Percentiles rank a stretch among this genome's conserved stretches.
phyloP scores from a whole-genome alignment of 2,329 filamentous ascomycete genomes.

The Erysiphe pulchra region DNA sequence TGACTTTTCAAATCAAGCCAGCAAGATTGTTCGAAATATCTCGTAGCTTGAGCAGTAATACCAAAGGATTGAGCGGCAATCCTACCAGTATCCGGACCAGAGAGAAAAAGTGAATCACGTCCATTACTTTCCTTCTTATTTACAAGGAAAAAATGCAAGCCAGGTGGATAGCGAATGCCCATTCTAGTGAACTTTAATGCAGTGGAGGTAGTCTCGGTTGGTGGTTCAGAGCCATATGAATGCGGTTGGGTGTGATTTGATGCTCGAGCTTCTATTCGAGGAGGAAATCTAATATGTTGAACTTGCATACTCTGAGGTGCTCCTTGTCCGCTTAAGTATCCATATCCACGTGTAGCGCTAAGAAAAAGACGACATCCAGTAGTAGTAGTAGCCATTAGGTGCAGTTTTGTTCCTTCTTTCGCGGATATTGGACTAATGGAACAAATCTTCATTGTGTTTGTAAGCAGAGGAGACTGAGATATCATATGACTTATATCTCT shows the following conservation, averaged over 20 bases:
- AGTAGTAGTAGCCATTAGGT: slow-evolving; percentile 71
- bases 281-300: slow-evolving; percentile 90
- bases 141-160: slow-evolving; percentile 75
- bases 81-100: slow-evolving; percentile 68
- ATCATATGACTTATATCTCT: slow-evolving; percentile 72
- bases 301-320: slow-evolving; percentile 90
- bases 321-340: slow-evolving; percentile 27
- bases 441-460: slow-evolving; percentile 45
- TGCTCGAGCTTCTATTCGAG: slow-evolving; percentile 17
- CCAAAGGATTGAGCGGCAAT: slow-evolving; percentile 33
- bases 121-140: slow-evolving; percentile 31
- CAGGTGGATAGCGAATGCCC: slow-evolving; percentile 48
- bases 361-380: slow-evolving; percentile 82
- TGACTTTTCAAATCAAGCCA: slow-evolving; percentile 53
- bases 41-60: slow-evolving; percentile 8
- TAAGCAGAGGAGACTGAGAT: slow-evolving; percentile 43
- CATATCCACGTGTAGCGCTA: slow-evolving; percentile 54
- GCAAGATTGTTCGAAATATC: slow-evolving; percentile 53
- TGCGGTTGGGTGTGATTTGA: slow-evolving; percentile 7
- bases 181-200: slow-evolving; percentile 23
- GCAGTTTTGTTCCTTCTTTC: slow-evolving; percentile 55
- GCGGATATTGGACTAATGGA: slow-evolving; percentile 67
- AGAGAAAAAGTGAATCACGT: slow-evolving; percentile 51
- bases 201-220: slow-evolving; percentile 18
- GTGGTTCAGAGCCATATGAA: slow-evolving; percentile 4